These are phyloP conservation scores for Trichoderma harzianum DNA, from an alignment of 2,329 filamentous ascomycete species.

Conservation along the genomic window DNA sequence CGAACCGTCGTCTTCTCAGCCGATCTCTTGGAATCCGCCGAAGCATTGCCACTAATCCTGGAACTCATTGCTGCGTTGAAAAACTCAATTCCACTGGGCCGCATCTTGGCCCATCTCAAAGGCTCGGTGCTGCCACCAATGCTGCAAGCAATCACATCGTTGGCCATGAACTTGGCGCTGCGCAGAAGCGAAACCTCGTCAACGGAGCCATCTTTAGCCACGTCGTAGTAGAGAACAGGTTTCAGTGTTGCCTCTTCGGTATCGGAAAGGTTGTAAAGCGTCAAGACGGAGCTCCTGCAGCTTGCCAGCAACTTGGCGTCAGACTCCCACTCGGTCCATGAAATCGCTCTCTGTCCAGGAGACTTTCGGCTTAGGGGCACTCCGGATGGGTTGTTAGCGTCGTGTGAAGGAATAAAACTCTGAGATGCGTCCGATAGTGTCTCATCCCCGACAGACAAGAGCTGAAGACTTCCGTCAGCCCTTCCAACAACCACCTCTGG, in stretches of 20 bases:
- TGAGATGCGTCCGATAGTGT: conserved; percentile 27
- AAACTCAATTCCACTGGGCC: conserved; percentile 43
- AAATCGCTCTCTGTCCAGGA: conserved; percentile 27
- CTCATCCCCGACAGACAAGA: conserved; percentile 39
- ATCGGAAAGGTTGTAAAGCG: conserved; percentile 29
- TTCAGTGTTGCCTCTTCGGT: conserved; percentile 16
- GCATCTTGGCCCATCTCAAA: conserved; percentile 45
- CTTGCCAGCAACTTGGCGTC: conserved; percentile 30
- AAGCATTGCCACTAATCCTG: background rate
- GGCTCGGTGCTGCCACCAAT: conserved; percentile 42
- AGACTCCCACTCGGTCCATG: conserved; percentile 34
- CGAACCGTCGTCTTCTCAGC: conserved; percentile 40
- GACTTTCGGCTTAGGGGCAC: conserved; percentile 13
- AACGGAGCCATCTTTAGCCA: conserved; percentile 21
- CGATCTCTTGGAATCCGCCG: background rate
- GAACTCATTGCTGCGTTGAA: conserved; percentile 34
- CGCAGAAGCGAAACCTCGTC: conserved; percentile 29
- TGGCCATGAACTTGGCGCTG: conserved; percentile 45
- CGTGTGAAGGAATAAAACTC: conserved; percentile 22
- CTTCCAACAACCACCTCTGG: conserved; percentile 45
- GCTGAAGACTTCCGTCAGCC: conserved; percentile 47
- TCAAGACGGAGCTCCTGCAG: conserved; percentile 31
- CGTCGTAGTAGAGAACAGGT: conserved; percentile 28
- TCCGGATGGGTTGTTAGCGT: conserved; percentile 3
- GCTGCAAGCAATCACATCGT: conserved; percentile 44